Conservation (phyloP, 164 flowering plant species). For the Brasenia schreberi region DNA sequence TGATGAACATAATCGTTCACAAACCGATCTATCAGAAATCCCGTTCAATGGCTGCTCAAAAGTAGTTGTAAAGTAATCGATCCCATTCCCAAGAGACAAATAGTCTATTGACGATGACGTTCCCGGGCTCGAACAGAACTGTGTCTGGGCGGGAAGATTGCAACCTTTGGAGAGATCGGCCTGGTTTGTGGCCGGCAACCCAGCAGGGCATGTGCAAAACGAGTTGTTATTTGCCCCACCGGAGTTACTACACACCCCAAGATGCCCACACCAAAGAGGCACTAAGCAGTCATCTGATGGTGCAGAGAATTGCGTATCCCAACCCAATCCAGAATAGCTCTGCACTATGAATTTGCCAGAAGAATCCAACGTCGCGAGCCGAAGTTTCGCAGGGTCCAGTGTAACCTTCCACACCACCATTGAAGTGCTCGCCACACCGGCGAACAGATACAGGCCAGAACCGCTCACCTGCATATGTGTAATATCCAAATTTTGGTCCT, state of each 20-base stretch:
- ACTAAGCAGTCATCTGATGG: constrained; percentile 44
- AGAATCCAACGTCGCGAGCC: constrained; percentile 33
- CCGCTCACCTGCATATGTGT: constrained; percentile 32
- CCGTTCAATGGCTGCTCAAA: constrained; percentile 26
- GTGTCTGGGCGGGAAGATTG: neutral
- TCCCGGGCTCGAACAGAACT: neutral
- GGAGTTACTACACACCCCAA: constrained; percentile 40
- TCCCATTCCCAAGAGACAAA: constrained; percentile 20
- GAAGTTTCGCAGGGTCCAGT: constrained; percentile 28
- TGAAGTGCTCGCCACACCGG: constrained; percentile 19
- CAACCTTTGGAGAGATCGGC: constrained; percentile 21
- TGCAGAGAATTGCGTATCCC: constrained; percentile 24
- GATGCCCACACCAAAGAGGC: constrained; percentile 44
- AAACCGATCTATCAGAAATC: constrained; percentile 14
- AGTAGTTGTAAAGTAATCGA: constrained; percentile 37
- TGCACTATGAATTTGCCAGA: constrained; percentile 36
- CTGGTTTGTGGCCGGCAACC: neutral
- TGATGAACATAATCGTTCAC: constrained; percentile 44
- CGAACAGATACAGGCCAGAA: constrained; percentile 48
- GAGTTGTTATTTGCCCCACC: neutral
- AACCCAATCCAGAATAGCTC: constrained; percentile 18
- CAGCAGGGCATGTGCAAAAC: constrained; percentile 4
- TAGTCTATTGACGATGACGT: neutral
- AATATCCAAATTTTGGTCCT: constrained; percentile 22
- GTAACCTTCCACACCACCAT: constrained; percentile 18